Base-by-base conservation (phyloP, 2,329 filamentous ascomycete species). In the Xylaria sp. region DNA sequence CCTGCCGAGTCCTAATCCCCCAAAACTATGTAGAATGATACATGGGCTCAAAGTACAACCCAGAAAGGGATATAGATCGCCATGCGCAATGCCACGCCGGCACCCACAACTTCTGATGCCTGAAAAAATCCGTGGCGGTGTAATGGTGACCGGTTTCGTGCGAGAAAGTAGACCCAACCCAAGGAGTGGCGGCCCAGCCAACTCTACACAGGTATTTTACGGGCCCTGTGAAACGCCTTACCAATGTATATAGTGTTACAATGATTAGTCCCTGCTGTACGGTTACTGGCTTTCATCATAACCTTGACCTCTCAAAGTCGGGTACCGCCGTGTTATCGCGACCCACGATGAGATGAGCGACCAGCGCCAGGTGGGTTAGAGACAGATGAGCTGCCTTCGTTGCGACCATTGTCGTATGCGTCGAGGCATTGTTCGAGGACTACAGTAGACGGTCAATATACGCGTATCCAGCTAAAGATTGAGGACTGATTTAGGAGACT, bases 351-450 rank as follows among this genome's bases (percentile, higher is more conserved):
- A 48, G 73, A 61, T 39, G 68, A 65, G 23, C 68, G 74, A 58
- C 72, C 73, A 54, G 71, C 58, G 48, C 72, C 55, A n/a, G 74
- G 63, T 9, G 74, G 48, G 63, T 73, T 76, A 50, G 73, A 55
- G 60, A 51, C 48, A 57, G 75, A 73, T 51, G 75, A 61, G 61
- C 78, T 78, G 39, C 79, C 78, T 50, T 81, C 77, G 66, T 82
- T 80, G 18, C 77, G 72, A 6, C 39, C 32, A 44, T 79, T 74
- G 58, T 84, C 83, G 75, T 84, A 86, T 46, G 86, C 78, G 68
- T 86, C 84, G 2, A 86, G 75, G 62, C 81, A 83, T 68, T 80
- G 77, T 56, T 74, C 75, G 51, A 82, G 71, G 54, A 80, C 75
- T 77, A 69, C n/a, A 57, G 25, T 50, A 41, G 56, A 12, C 20